Base-by-base conservation (phyloP, 768 basidiomycete species). In the Hortiboletus campestris region DNA sequence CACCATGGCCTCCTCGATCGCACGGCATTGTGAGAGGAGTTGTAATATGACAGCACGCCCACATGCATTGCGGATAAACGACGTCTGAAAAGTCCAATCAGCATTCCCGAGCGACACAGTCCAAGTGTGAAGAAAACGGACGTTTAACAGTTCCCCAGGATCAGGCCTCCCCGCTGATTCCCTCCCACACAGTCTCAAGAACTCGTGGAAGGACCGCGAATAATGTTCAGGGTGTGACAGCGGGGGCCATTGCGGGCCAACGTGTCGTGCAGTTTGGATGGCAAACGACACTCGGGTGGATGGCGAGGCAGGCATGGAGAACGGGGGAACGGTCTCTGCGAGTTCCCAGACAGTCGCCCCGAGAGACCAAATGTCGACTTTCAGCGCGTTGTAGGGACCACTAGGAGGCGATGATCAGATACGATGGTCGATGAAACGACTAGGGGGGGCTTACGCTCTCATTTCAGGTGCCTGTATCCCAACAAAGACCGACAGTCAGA, bases 341-440 rank as follows among this genome's bases (percentile, higher is more conserved):
- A 88, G 79, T 65, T 92, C 90, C 90, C 90, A 91, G 0, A 89
- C 79, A 0, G 90, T 92, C 0, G 90, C 90, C 2, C 90, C 90
- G 7, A 91, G 74, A 0, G 89, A 90, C 89, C 89, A 92, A 0
- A 86, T 76, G 56, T 92, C 90, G 44, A 90, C 83, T 67, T 86
- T 85, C 41, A 90, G 78, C 1, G 84, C 81, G 62, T 92, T 78
- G 63, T 92, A 91, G 0, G 84, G 75, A 12, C 86, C 84, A 48
- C 86, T 88, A 41, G 32, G 22, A 53, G 36, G 53, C 17, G 25
- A 49, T 47, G 14, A 48, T 67, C 11, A 63, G 59, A 43, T 42
- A 38, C 31, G 50, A 36, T 19, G 50, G 11, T 34, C 11, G 4
- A 22, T 5, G 28, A 25, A 14, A 28, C 14, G 32, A 28, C 29